A percentile compares a stretch with the other conserved stretches of the same genome.
phyloP scores from a whole-genome alignment of 306 rosid genomes.

The Quercus parvula region DNA sequence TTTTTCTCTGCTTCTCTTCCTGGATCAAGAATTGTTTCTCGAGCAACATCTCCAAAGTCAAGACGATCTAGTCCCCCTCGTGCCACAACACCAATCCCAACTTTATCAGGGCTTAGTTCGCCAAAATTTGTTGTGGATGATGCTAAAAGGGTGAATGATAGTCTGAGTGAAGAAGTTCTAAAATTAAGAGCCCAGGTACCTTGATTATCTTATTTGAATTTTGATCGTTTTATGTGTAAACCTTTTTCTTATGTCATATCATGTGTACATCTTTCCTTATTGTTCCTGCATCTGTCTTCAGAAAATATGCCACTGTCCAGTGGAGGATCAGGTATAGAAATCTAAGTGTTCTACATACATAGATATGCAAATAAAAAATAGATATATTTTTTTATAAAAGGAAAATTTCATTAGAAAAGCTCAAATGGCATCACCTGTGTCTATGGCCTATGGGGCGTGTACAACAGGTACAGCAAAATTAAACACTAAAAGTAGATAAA shows the following conservation, averaged over 20 bases:
- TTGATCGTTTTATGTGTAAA: neutral
- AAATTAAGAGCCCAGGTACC: slow-evolving; percentile 89
- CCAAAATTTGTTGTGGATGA: slow-evolving; percentile 87
- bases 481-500: no score
- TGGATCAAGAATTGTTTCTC: slow-evolving; percentile 97
- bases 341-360: neutral
- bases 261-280: neutral
- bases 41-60: slow-evolving; percentile 97
- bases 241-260: slow-evolving; percentile 5
- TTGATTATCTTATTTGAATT: neutral
- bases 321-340: neutral
- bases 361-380: neutral
- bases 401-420: no score
- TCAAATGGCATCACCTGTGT: no score
- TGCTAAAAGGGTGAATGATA: slow-evolving; percentile 80
- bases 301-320: neutral
- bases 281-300: neutral
- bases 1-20: slow-evolving; percentile 99
- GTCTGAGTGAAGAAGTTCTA: slow-evolving; percentile 91
- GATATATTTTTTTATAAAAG: neutral
- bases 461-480: no score
- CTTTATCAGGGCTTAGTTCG: slow-evolving; percentile 95
- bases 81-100: slow-evolving; percentile 96
- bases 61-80: slow-evolving; percentile 99
- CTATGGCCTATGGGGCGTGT: no score